Percentiles rank a stretch among this genome's conserved stretches.
phyloP scores from a whole-genome alignment of 2,329 filamentous ascomycete species.

The Dactylellina haptotyla region DNA sequence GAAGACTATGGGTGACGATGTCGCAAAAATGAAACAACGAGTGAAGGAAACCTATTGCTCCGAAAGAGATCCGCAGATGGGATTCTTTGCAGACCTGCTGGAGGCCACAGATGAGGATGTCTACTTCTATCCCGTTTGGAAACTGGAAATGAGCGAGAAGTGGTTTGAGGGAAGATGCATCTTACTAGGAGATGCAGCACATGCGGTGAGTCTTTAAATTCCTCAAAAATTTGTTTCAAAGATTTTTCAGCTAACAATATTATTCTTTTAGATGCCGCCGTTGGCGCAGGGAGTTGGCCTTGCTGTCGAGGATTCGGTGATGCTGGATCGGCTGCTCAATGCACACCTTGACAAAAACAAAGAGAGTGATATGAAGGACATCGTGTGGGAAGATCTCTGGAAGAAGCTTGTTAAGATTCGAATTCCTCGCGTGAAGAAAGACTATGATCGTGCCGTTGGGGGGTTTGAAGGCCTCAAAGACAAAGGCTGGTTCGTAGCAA shows the following conservation, averaged over 20 bases:
- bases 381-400: constrained; percentile 32
- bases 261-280: constrained; percentile 34
- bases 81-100: constrained; percentile 40
- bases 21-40: constrained; percentile 28
- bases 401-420: constrained; percentile 41
- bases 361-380: constrained; percentile 3
- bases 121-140: constrained; percentile 43
- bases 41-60: constrained; percentile 48
- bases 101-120: constrained; percentile 36
- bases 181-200: constrained; percentile 69
- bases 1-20: constrained; percentile 41
- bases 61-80: constrained; percentile 37
- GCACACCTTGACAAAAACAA: constrained; percentile 13
- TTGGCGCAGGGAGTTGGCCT: constrained; percentile 44
- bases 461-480: constrained; percentile 46
- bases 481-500: constrained; percentile 38
- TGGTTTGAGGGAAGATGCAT: constrained; percentile 58
- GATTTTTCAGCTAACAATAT: background rate
- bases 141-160: constrained; percentile 45
- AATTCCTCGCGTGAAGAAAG: constrained; percentile 34
- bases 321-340: constrained; percentile 27
- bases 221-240: background rate
- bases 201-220: constrained; percentile 65
- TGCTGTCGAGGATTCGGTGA: constrained; percentile 32
- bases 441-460: constrained; percentile 43